Conservation (phyloP, 495 filamentous ascomycete species). For the Penicillium samsonianum region DNA sequence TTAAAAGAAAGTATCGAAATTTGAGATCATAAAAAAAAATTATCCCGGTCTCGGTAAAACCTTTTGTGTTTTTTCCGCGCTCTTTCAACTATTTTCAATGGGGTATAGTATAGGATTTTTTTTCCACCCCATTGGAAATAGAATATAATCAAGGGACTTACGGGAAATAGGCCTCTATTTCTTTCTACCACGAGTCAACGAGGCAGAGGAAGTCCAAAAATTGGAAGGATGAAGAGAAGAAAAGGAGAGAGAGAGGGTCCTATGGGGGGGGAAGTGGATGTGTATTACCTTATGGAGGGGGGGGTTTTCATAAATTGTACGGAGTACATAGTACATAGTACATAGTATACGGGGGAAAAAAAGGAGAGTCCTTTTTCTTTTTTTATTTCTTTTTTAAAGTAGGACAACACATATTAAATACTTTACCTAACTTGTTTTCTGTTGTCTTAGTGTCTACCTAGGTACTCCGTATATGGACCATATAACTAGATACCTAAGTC, state of each 20-base stretch:
- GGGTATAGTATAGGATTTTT: not conserved
- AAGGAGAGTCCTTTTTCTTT: not conserved
- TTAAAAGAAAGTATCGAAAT: not conserved
- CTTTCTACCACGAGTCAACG: conserved; percentile 44
- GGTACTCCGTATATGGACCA: too few species aligned
- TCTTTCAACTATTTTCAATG: not conserved
- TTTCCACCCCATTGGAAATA: not conserved
- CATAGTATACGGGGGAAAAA: not conserved
- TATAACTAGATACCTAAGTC: not conserved
- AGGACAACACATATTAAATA: conserved; percentile 1
- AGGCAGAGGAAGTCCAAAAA: conserved; percentile 31
- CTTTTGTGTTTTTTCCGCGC: not conserved
- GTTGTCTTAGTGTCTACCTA: too few species aligned
- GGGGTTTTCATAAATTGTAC: conserved; percentile 11
- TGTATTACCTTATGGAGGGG: conserved; percentile 18
- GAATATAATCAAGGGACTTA: conserved; percentile 20
- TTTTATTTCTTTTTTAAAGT: not conserved
- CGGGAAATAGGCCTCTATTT: conserved; percentile 27
- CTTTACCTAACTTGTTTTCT: not conserved
- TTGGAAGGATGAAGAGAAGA: conserved; percentile 20
- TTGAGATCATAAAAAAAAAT: not conserved
- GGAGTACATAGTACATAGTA: too few species aligned
- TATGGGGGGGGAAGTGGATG: conserved; percentile 21
- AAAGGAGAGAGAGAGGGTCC: conserved; percentile 27
- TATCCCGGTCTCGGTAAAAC: not conserved